Base-by-base conservation (phyloP, 192 early-diverging fungal species). In the Podila minutissima region DNA sequence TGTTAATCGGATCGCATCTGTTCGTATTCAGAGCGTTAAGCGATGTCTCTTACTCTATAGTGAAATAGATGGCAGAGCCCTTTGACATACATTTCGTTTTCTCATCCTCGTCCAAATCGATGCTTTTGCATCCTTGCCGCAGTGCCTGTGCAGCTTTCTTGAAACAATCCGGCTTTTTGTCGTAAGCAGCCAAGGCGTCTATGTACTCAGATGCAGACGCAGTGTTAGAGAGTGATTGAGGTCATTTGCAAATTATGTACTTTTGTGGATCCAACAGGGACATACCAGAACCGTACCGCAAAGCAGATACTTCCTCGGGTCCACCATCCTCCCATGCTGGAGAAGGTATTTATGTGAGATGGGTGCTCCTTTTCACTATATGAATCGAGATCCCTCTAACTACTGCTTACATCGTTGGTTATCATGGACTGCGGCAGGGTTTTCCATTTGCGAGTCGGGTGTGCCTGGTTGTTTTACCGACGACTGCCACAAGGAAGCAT, bases 1-100 rank as follows among this genome's bases (percentile, higher is more conserved):
- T 9, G 83, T 77, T 64, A 85, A 35, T 15, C 67, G 69, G 20
- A 85, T 69, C 3, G 83, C 83, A 48, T 76, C 83, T 84, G 31
- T 57, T 22, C 15, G 48, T 22, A 35, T 22, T 7, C n/a, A 50
- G 26, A 50, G 10, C 17, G 17, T 32, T 26, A 41, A n/a, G 9
- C 20, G 26, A n/a, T 28, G 9, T 20, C 6, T 41, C 5, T 8
- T 3, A 58, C 33, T 19, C 32, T 5, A 5, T 38, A 8, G 8
- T 58, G 11, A 8, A 35, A 46, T 12, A 46, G 41, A 17, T 3
- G 6, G 31, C 1, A 22, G 62, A 5, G 7, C 10, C 35, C 35
- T 37, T 13, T 26, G 51, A 24, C 26, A 65, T 82, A 85, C 84
- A 85, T 64, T 60, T 62, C 5, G 74, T 85, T 53, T 85, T 82